Evolutionary conservation across 2,329 filamentous ascomycete genomes (phyloP).

Genomic region (Fusarium sp.): DNA sequence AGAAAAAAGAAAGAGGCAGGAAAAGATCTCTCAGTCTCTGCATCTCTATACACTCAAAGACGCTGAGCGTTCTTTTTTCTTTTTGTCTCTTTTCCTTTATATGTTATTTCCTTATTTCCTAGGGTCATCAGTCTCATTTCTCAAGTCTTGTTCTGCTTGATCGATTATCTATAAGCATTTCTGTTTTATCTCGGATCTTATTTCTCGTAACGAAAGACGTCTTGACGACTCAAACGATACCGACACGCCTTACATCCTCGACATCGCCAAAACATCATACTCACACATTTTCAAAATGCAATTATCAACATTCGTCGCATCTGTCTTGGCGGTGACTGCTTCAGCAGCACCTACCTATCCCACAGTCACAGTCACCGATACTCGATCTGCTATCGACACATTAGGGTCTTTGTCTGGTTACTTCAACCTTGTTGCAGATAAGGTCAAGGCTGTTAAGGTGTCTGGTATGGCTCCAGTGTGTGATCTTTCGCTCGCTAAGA

Average conservation of each 20-base stretch:
- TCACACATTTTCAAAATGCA: constrained; percentile 60
- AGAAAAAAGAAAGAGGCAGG: constrained; percentile 33
- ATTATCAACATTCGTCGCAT: constrained; percentile 60
- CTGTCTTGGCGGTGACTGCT: constrained; percentile 60
- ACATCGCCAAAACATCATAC: constrained; percentile 6
- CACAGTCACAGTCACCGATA: constrained; percentile 53
- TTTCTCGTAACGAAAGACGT: constrained; percentile 32
- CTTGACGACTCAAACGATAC: constrained; percentile 35
- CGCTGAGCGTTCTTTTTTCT: constrained; percentile 39
- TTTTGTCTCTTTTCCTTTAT: constrained; percentile 36
- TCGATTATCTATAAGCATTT: constrained; percentile 24
- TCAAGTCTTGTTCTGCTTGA: constrained; percentile 24
- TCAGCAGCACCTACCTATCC: constrained; percentile 61
- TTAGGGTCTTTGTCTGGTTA: constrained; percentile 67
- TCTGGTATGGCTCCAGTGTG: constrained; percentile 61
- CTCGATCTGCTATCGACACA: constrained; percentile 54
- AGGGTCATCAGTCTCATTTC: constrained; percentile 28
- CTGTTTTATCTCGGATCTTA: constrained; percentile 24
- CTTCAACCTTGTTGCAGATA: constrained; percentile 70
- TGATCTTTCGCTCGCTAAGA: constrained; percentile 64
- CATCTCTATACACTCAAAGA: constrained; percentile 39
- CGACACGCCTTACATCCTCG: constrained; percentile 6
- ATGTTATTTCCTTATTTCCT: constrained; percentile 45
- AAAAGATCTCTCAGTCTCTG: constrained; percentile 30
- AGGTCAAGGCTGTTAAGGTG: constrained; percentile 62